Evolutionary conservation across 1,284 basidiomycete genomes (phyloP).

Genomic region (Ganoderma resinaceum): DNA sequence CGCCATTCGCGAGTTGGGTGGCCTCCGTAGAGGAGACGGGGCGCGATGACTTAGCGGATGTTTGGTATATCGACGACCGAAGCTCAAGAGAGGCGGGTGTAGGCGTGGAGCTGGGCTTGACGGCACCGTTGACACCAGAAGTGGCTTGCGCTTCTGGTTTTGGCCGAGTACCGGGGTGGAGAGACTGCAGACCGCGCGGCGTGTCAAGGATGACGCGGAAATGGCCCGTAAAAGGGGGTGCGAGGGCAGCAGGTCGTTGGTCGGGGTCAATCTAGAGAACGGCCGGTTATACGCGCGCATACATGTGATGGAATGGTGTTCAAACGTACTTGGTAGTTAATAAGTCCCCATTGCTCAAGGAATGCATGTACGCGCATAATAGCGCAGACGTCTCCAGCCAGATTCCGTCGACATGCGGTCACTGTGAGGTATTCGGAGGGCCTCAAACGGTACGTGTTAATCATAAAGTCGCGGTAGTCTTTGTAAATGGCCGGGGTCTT

Average conservation of each 20-base stretch:
- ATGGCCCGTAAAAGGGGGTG: constrained; percentile 98
- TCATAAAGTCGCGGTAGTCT: constrained; percentile 99
- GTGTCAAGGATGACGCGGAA: constrained; percentile 98
- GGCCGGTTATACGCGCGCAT: neutral
- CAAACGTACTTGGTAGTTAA: constrained; percentile 92
- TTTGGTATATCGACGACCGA: constrained; percentile 88
- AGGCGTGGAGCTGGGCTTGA: constrained; percentile 50
- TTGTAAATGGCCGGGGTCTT: constrained; percentile 99
- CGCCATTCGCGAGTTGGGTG: constrained; percentile 62
- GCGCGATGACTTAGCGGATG: constrained; percentile 82
- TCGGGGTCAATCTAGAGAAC: constrained; percentile 91
- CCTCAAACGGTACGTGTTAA: constrained; percentile 96
- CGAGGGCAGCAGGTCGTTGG: constrained; percentile 91
- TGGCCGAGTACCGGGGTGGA: constrained; percentile 89
- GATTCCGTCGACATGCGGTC: constrained; percentile 94
- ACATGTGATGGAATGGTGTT: neutral
- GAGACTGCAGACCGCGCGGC: constrained; percentile 92
- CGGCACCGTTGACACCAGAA: constrained; percentile 56
- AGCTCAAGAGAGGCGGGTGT: constrained; percentile 84
- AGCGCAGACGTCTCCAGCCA: constrained; percentile 98
- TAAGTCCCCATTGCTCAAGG: constrained; percentile 98
- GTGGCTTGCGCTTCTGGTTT: constrained; percentile 47
- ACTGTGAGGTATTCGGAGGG: constrained; percentile 98
- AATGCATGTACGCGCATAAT: constrained; percentile 99
- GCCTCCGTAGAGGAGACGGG: constrained; percentile 73